phyloP scores from a whole-genome alignment of 106 monocot genomes.

The Dendrobium nobile region DNA sequence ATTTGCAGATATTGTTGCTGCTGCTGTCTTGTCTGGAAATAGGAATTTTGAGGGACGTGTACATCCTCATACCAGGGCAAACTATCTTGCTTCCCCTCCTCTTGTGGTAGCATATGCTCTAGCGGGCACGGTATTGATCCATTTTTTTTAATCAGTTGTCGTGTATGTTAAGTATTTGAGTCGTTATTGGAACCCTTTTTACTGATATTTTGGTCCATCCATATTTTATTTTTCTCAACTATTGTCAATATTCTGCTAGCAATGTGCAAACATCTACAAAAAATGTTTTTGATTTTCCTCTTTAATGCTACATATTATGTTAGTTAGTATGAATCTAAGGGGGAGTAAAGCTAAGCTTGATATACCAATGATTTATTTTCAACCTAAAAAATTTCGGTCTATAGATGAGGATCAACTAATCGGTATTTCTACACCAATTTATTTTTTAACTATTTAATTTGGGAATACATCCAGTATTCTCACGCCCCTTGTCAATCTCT shows the following conservation, averaged over 20 bases:
- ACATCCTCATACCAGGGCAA: slow-evolving; percentile 84
- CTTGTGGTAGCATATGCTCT: slow-evolving; percentile 95
- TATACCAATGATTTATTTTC: neutral
- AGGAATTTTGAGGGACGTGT: slow-evolving; percentile 94
- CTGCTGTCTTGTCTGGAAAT: slow-evolving; percentile 89
- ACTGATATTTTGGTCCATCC: neutral
- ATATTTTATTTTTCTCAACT: neutral
- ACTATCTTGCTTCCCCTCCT: slow-evolving; percentile 96
- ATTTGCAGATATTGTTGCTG: slow-evolving; percentile 79
- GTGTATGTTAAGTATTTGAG: neutral
- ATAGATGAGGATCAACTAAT: neutral
- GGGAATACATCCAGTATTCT: neutral
- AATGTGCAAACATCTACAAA: neutral
- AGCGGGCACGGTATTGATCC: slow-evolving; percentile 73
- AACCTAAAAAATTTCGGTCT: neutral
- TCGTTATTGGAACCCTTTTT: neutral
- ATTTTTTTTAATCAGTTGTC: neutral
- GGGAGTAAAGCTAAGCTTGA: neutral
- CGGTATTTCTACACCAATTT: neutral
- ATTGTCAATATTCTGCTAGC: neutral
- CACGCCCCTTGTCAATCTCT: neutral
- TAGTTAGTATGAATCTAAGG: neutral
- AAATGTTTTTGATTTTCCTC: neutral
- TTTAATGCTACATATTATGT: neutral
- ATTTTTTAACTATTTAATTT: neutral